phyloP scores from a whole-genome alignment of 2,329 filamentous ascomycete genomes.

The Fusarium nisikadoi region DNA sequence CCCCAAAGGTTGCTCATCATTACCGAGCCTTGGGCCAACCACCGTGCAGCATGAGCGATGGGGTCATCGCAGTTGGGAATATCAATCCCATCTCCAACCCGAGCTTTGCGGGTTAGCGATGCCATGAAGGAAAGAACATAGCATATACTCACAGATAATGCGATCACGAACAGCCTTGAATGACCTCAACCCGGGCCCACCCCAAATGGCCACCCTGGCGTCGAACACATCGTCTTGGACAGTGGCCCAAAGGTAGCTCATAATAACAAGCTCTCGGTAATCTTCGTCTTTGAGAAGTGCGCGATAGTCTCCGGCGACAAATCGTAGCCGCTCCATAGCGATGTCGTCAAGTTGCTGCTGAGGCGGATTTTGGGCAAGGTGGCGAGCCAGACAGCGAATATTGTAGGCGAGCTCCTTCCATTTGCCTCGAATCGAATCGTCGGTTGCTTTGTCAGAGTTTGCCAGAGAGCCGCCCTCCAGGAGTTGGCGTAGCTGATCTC shows the following conservation, averaged over 20 bases:
- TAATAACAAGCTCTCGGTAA: background rate
- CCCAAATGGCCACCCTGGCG: background rate
- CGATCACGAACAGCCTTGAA: accelerated
- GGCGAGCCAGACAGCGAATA: slow-evolving; percentile 13
- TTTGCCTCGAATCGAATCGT: slow-evolving; percentile 8
- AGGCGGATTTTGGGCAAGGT: background rate
- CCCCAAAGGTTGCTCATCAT: background rate
- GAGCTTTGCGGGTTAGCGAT: background rate
- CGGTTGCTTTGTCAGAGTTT: slow-evolving; percentile 19
- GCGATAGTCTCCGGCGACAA: accelerated
- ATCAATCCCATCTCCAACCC: accelerated
- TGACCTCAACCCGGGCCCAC: accelerated
- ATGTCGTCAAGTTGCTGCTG: accelerated
- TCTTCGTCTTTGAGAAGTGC: background rate
- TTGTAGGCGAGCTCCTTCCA: slow-evolving; percentile 37
- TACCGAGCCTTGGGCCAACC: slow-evolving; percentile 8
- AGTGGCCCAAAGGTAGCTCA: slow-evolving; percentile 7
- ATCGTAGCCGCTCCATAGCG: accelerated
- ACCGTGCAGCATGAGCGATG: background rate
- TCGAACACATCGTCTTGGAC: background rate
- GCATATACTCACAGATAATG: background rate
- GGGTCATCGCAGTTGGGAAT: accelerated
- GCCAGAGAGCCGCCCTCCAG: background rate
- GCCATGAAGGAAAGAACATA: too few relatives aligned
- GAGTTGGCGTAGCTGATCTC: background rate